Evolutionary conservation across 1,284 basidiomycete genomes (phyloP), one percentile per base, ranked within the genome.

Genomic region (Rhodotorula sp.): DNA sequence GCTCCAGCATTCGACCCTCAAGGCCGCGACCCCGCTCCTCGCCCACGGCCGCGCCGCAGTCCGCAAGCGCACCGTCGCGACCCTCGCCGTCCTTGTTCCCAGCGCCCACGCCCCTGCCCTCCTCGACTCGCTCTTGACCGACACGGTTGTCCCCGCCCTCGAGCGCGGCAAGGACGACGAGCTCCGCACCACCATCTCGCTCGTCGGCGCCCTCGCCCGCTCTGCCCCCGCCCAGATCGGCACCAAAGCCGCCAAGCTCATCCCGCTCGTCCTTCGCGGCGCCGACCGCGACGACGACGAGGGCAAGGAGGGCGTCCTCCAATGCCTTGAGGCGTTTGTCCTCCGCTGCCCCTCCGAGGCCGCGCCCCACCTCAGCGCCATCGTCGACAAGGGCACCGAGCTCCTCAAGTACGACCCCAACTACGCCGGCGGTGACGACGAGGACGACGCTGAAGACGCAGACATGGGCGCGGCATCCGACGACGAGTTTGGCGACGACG

Each of bases 361-460:
- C 34, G 88, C 89, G 0, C 85, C 90, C 0, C 92, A 90, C 79
- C 82, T 97, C 55, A 82, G 83, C 51, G 81, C 85, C 15, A 89
- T 94, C 73, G 85, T 91, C 25, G 87, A 90, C 67, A 83, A 86
- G 22, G 91, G 89, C 4, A 86, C 86, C 48, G 62, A 67, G 12
- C 51, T 70, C 37, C 55, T 98, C 83, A 95, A 93, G 81, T 91
- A 94, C 81, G 96, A 99, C 80, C 96, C 97, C 51, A 90, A 89
- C 61, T 92, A 92, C 64, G 92, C 93, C 62, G 91, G 67, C 25
- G 67, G 92, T 73, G 89, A 84, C n/a, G 90, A 88, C 66, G 89
- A 85, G 2, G 89, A 89, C 15, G 89, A 48, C 32, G 48, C 15
- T 17, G 90, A 82, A 34, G 83, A 82, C 57, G 81, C 81, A 21